phyloP scores from a whole-genome alignment of 2,329 filamentous ascomycete species.

The Fusarium sp. region DNA sequence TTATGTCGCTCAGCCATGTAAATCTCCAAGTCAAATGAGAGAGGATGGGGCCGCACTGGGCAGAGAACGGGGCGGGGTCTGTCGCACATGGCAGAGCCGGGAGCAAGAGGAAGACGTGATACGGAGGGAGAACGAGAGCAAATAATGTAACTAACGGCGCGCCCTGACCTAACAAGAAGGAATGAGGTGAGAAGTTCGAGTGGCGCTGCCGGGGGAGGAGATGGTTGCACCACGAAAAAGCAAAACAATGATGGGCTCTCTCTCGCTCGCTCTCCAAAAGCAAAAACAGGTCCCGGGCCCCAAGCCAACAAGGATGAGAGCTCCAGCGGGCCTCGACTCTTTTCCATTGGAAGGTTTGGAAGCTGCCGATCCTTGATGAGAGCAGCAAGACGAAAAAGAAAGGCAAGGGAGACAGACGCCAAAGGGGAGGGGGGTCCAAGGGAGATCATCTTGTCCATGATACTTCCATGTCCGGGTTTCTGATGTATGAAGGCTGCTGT shows the following conservation, averaged over 20 bases:
- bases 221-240: conserved; percentile 44
- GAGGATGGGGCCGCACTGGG: conserved; percentile 27
- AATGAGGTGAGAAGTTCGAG: conserved; percentile 41
- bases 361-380: conserved; percentile 28
- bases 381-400: conserved; percentile 15
- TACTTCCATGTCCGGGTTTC: conserved; percentile 27
- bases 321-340: conserved; percentile 31
- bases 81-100: conserved; percentile 41
- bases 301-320: conserved; percentile 36
- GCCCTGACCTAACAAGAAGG: conserved; percentile 30
- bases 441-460: conserved; percentile 14
- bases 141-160: conserved; percentile 42
- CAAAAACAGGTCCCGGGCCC: conserved; percentile 20
- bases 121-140: conserved; percentile 30
- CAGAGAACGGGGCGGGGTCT: conserved; percentile 32
- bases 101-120: conserved; percentile 29
- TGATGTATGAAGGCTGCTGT: conserved; percentile 12
- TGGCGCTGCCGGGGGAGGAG: conserved; percentile 40
- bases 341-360: conserved; percentile 37
- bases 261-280: conserved; percentile 17
- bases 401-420: conserved; percentile 27
- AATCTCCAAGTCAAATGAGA: conserved; percentile 19
- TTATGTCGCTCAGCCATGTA: conserved; percentile 33
- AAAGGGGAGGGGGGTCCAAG: conserved; percentile 5
- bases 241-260: conserved; percentile 33